phyloP scores from a whole-genome alignment of 2,329 filamentous ascomycete genomes.

The Fusarium continuum region DNA sequence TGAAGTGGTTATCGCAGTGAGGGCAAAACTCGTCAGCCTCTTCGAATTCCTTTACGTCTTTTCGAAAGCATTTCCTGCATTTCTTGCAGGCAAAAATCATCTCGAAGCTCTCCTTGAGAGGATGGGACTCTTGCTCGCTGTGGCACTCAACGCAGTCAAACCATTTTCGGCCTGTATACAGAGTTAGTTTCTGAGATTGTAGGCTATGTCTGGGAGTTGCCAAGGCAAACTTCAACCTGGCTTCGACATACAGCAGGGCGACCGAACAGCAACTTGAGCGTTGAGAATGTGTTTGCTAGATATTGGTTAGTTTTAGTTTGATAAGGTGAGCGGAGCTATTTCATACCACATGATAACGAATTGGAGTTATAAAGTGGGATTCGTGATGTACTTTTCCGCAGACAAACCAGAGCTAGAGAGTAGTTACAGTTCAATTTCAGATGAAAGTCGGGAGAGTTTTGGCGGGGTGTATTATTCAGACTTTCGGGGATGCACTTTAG shows the following conservation, averaged over 20 bases:
- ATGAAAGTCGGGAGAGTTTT: constrained; percentile 22
- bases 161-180: constrained; percentile 84
- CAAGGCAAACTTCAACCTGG: background rate
- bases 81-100: constrained; percentile 99
- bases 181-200: background rate
- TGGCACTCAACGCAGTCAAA: constrained; percentile 99
- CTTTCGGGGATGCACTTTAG: constrained; percentile 13
- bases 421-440: constrained; percentile 6
- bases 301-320: constrained; percentile 9
- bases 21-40: constrained; percentile 99
- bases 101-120: constrained; percentile 79
- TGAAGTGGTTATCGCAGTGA: constrained; percentile 98
- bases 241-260: constrained; percentile 82
- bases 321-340: background rate
- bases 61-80: constrained; percentile 97
- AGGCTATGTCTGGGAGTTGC: background rate
- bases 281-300: constrained; percentile 96
- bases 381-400: background rate
- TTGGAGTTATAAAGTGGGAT: background rate
- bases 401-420: background rate
- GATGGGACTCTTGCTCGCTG: constrained; percentile 79
- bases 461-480: constrained; percentile 35
- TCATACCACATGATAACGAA: constrained; percentile 50
- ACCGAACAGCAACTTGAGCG: constrained; percentile 95
- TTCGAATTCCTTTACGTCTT: constrained; percentile 90